These are phyloP conservation scores for Samsoniella hepiali DNA, from an alignment of 2,329 filamentous ascomycete genomes.

Conservation along the genomic window DNA sequence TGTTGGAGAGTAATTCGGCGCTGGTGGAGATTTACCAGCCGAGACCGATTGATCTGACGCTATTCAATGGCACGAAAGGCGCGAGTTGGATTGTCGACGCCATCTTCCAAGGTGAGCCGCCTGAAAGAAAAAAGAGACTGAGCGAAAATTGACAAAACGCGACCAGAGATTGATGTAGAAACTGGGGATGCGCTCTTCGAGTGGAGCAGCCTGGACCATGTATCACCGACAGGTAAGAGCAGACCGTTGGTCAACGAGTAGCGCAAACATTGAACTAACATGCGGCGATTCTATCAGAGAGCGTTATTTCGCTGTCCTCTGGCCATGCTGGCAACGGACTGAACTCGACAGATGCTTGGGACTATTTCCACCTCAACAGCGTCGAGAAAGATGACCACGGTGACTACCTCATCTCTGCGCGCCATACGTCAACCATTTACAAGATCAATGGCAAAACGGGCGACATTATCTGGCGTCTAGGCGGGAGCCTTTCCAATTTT, in stretches of 20 bases:
- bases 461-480: conserved; percentile 51
- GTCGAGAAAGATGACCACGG: conserved; percentile 26
- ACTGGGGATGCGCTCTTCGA: conserved; percentile 49
- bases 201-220: conserved; percentile 34
- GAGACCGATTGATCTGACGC: conserved; percentile 41
- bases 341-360: conserved; percentile 33
- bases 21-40: conserved; percentile 54
- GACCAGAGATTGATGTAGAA: conserved; percentile 40
- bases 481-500: conserved; percentile 31
- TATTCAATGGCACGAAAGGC: conserved; percentile 43
- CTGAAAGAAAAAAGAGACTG: too few species aligned
- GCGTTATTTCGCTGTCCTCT: conserved; percentile 43
- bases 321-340: conserved; percentile 38
- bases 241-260: background rate
- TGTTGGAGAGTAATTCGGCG: conserved; percentile 49
- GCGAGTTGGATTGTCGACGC: conserved; percentile 56
- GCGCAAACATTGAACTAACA: too few species aligned
- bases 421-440: conserved; percentile 45
- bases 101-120: conserved; percentile 52
- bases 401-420: conserved; percentile 52
- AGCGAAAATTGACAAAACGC: too few species aligned
- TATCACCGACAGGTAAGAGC: conserved; percentile 25
- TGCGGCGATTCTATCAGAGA: conserved; percentile 30
- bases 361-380: conserved; percentile 6
- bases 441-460: conserved; percentile 47